Conservation (phyloP, 345 rosid genomes). For the Rhodamnia rubescens region DNA sequence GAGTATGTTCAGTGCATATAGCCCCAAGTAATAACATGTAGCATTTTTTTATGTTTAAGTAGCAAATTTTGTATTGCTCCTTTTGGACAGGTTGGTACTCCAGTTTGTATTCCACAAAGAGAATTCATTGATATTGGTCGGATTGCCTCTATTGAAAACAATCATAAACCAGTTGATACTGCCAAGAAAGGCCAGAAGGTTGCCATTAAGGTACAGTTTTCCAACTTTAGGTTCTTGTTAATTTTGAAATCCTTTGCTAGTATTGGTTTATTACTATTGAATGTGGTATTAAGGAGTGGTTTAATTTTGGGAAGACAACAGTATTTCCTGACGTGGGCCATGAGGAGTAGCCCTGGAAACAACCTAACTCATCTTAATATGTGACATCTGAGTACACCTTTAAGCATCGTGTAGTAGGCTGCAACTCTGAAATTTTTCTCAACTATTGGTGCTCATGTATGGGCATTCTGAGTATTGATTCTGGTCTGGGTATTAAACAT, state of each 20-base stretch:
- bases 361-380: not conserved
- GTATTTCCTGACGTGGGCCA: not conserved
- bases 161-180: conserved; percentile 60
- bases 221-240: not conserved
- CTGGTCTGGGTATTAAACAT: not conserved
- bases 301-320: not conserved
- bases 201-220: conserved; percentile 63
- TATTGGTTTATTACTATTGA: not conserved
- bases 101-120: conserved; percentile 69
- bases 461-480: not conserved
- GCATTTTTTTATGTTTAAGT: not conserved
- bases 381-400: not conserved
- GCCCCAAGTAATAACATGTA: not conserved
- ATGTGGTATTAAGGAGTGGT: not conserved
- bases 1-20: not conserved
- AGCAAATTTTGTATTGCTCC: not conserved
- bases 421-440: not conserved
- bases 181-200: conserved; percentile 82
- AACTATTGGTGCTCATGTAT: not conserved
- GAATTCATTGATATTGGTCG: conserved; percentile 86
- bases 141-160: conserved; percentile 67
- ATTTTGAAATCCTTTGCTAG: not conserved
- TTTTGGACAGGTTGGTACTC: conserved; percentile 68
- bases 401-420: not conserved
- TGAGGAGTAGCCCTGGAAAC: not conserved